Base-by-base conservation (phyloP, 192 early-diverging fungal genomes). In the Umbelopsis sp. region DNA sequence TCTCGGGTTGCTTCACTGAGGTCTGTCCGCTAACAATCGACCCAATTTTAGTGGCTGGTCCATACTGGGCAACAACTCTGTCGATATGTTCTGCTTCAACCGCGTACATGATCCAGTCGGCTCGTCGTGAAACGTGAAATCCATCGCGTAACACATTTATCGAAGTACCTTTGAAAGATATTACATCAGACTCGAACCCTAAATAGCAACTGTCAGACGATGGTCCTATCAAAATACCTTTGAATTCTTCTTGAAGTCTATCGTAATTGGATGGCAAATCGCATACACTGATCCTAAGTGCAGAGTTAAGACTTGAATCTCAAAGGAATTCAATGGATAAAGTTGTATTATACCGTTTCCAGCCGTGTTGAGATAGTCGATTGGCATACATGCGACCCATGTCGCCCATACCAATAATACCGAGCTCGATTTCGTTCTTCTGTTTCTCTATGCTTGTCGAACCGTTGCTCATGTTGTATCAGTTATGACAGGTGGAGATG, bases 1-100 rank as follows among this genome's bases (percentile, higher is more conserved):
- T 93, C 80, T 99, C 97, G 0, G 94, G 96, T 69, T 90, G 88
- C 80, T 98, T 98, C 18, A 98, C 94, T 4, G 96, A 98, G 27
- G 96, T 98, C 84, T 97, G 97, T 16, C 97, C 97, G 1, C 87
- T 89, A 0, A 96, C 96, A 68, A 97, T 91, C 6, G 96, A 92
- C 2, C 88, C 90, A 20, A 95, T 71, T 66, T 96, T 96, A 13
- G 95, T 94, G 1, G 95, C 94, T 84, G 95, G 92, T 8, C 94
- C 96, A 80, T 92, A 98, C 67, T 88, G 79, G 41, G 73, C 80
- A 27, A 97, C 95, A 4, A 94, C 93, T 46, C 67, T 70, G 67
- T 90, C 90, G 51, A 99, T 92, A 64, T 91, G 86, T 66, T 93
- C 92, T 2, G 97, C 96, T 64, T 97, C 96, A 3, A 99, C 97